Conservation (phyloP, 345 rosid genomes). For the Melastoma malabathricum region DNA sequence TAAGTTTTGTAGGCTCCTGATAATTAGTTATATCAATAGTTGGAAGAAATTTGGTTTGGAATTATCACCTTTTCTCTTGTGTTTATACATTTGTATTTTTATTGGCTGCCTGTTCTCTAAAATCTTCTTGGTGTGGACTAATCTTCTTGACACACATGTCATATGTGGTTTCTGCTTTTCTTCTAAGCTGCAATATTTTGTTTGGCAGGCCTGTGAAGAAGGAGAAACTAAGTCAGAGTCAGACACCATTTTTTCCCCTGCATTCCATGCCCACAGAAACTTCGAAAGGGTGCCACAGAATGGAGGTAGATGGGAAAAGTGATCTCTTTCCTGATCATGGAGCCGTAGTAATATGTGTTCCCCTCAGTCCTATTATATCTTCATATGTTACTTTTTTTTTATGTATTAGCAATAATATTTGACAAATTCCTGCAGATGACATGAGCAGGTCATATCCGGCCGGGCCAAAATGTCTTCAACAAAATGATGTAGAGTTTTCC, state of each 20-base stretch:
- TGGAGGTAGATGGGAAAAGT: conserved; percentile 24
- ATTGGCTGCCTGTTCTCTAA: too few species aligned
- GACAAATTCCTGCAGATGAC: conserved; percentile 12
- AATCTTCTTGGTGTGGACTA: too few species aligned
- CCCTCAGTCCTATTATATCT: not conserved
- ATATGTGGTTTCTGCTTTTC: not conserved
- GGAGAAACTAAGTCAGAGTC: conserved; percentile 14
- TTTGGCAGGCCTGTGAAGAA: conserved; percentile 29
- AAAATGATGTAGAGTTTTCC: conserved; percentile 11
- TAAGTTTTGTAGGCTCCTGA: too few species aligned
- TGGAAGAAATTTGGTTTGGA: too few species aligned
- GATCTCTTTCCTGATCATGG: not conserved
- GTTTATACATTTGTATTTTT: too few species aligned
- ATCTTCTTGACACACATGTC: too few species aligned
- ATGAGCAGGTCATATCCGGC: conserved; percentile 17
- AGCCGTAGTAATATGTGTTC: not conserved
- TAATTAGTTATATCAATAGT: too few species aligned
- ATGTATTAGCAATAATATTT: too few species aligned
- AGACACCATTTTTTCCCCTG: conserved; percentile 54
- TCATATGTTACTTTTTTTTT: not conserved
- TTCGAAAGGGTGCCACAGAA: conserved; percentile 18
- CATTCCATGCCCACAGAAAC: conserved; percentile 34
- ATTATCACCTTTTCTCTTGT: too few species aligned
- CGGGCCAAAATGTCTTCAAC: conserved; percentile 17
- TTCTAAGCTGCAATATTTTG: conserved; percentile 4